Conservation (phyloP, 75 land plant genomes). For the Sequoiadendron giganteum region DNA sequence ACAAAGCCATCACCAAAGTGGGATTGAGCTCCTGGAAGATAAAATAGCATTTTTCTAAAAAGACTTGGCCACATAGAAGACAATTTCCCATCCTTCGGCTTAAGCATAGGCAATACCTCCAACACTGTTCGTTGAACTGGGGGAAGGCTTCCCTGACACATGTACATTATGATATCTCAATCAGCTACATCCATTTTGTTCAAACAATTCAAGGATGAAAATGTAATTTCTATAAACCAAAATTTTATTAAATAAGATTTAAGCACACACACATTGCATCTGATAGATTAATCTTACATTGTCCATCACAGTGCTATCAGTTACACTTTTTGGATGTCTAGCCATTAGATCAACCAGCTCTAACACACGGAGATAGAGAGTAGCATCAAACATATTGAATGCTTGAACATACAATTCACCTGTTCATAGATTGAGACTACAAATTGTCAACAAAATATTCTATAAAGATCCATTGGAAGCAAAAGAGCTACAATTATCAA, state of each 20-base stretch:
- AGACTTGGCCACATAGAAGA: constrained; percentile 69
- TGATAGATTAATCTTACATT: constrained; percentile 36
- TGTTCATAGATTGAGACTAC: constrained; percentile 31
- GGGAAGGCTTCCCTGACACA: constrained; percentile 52
- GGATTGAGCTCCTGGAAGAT: constrained; percentile 45
- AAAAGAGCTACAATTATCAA: neutral
- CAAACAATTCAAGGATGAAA: neutral
- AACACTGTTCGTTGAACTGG: constrained; percentile 75
- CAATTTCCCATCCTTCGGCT: constrained; percentile 55
- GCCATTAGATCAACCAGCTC: constrained; percentile 47
- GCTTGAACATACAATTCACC: constrained; percentile 88
- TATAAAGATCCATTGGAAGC: neutral
- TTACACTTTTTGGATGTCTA: constrained; percentile 33
- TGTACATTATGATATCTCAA: neutral
- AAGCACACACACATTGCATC: neutral
- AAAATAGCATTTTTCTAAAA: constrained; percentile 57
- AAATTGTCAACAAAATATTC: neutral
- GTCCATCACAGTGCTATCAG: constrained; percentile 46
- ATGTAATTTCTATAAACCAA: neutral
- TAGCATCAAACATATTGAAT: constrained; percentile 63
- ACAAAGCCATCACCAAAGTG: constrained; percentile 13
- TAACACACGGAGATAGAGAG: constrained; percentile 62
- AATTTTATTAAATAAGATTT: neutral
- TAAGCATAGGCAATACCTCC: constrained; percentile 70
- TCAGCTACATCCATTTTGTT: neutral